These are phyloP conservation scores for Zygosaccharomyces pseudobailii DNA, from an alignment of 1,139 yeast species.

Conservation along the genomic window DNA sequence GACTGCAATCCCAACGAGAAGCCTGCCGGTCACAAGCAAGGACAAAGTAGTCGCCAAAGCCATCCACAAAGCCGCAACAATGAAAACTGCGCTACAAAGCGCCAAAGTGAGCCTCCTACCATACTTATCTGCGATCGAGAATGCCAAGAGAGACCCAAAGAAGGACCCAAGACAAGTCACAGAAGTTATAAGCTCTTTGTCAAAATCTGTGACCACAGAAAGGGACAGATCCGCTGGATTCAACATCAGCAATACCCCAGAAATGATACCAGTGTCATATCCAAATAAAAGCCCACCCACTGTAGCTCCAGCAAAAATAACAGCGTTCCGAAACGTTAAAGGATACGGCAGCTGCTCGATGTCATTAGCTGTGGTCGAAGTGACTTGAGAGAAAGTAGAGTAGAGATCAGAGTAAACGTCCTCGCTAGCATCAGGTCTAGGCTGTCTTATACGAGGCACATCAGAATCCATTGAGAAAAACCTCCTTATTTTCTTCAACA, in stretches of 20 bases:
- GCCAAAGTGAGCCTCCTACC: slow-evolving; percentile 40
- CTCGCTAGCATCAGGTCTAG: slow-evolving; percentile 13
- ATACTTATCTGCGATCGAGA: slow-evolving; percentile 33
- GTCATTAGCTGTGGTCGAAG: slow-evolving; percentile 27
- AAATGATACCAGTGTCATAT: slow-evolving; percentile 42
- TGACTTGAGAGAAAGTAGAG: slow-evolving; percentile 28
- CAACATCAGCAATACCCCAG: slow-evolving; percentile 40
- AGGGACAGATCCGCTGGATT: slow-evolving; percentile 34
- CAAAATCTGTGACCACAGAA: slow-evolving; percentile 26
- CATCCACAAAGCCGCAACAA: slow-evolving; percentile 38
- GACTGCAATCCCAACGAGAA: slow-evolving; percentile 41
- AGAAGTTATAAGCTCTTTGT: slow-evolving; percentile 41
- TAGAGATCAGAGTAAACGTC: slow-evolving; percentile 30
- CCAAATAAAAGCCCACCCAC: slow-evolving; percentile 42
- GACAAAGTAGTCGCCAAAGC: slow-evolving; percentile 31
- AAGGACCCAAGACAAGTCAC: slow-evolving; percentile 42
- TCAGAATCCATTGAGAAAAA: slow-evolving; percentile 2
- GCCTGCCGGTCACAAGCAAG: slow-evolving; percentile 36
- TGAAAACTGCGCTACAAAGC: slow-evolving; percentile 37
- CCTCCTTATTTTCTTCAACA: neutral
- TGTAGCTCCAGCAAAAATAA: slow-evolving; percentile 31
- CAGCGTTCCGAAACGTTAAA: slow-evolving; percentile 17
- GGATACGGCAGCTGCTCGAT: slow-evolving; percentile 27
- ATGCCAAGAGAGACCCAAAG: slow-evolving; percentile 40
- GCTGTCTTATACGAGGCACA: neutral